Evolutionary conservation across 768 basidiomycete genomes (phyloP).

Genomic region (Mycena galericulata): DNA sequence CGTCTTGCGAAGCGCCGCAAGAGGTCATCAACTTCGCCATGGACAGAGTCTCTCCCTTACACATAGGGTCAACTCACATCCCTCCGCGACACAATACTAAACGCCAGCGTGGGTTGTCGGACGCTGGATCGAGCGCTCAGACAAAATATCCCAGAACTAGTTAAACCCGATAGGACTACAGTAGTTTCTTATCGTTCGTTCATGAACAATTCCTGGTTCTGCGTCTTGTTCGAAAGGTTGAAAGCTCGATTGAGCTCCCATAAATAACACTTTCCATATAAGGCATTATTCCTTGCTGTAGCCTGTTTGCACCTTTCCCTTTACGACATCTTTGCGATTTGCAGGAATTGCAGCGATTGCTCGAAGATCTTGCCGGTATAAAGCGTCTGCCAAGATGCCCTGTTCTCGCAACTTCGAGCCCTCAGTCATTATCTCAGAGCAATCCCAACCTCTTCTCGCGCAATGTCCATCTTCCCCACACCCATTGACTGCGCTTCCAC

Average conservation of each 20-base stretch:
- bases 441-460: neutral
- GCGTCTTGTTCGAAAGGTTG: too few relatives aligned
- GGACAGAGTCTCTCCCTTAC: conserved; percentile 1
- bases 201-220: too few relatives aligned
- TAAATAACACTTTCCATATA: conserved; percentile 6
- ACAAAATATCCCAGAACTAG: too few relatives aligned
- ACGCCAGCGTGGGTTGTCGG: too few relatives aligned
- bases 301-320: neutral
- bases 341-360: neutral
- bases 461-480: neutral
- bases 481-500: neutral
- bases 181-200: too few relatives aligned
- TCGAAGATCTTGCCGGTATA: neutral
- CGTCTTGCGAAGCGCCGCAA: neutral
- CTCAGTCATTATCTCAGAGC: neutral
- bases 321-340: too few relatives aligned
- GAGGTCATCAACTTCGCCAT: neutral
- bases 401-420: neutral
- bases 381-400: neutral
- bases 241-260: too few relatives aligned
- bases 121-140: too few relatives aligned
- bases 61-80: neutral
- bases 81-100: neutral
- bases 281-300: neutral
- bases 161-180: too few relatives aligned